Base-by-base conservation (phyloP, 768 basidiomycete species). In the Hygrocybe punicea region DNA sequence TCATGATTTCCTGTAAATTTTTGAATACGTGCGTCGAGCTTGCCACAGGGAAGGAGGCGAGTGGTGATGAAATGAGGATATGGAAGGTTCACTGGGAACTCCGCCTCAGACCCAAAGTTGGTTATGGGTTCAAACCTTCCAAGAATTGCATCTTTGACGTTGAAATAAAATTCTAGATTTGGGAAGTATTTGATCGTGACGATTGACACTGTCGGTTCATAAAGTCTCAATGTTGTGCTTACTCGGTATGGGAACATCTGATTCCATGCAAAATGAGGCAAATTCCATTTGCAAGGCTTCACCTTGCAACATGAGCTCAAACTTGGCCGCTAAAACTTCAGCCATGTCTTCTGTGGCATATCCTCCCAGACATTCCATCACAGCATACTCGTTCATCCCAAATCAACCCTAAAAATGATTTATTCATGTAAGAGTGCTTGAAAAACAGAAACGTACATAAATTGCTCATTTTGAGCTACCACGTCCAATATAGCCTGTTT, bases 1-100 rank as follows among this genome's bases (percentile, higher is more conserved):
- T 63, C 62, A 47, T 53, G 3, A 37, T 61, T 63, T 0, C 62
- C 63, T 11, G 62, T 66, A 49, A 66, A 66, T 53, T 66, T 64
- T 44, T 64, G 24, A 19, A 66, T 54, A 0, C 46, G 58, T 2
- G 42, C 36, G 37, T 64, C 51, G 21, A 55, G 52, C 0, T 40
- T 25, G 1, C 59, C 58, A 24, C 60, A 62, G 1, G 60, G 65
- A 1, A 64, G 57, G 6, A 60, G 39, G 11, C n/a, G 55, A 17
- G 65, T 66, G 6, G 62, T 60, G 6, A 66, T 53, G 33, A 67
- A 67, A 29, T 65, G 29, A 16, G 9, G 6, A 21, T 51, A 50
- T 0, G 51, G 53, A 2, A 65, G 53, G 11, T 33, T 14, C 21
- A 25, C 50, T 3, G 14, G 40, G 16, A 4, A 16, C 40, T 16